These are phyloP conservation scores for Suillus decipiens DNA, from an alignment of 768 basidiomycete genomes.

Conservation along the genomic window DNA sequence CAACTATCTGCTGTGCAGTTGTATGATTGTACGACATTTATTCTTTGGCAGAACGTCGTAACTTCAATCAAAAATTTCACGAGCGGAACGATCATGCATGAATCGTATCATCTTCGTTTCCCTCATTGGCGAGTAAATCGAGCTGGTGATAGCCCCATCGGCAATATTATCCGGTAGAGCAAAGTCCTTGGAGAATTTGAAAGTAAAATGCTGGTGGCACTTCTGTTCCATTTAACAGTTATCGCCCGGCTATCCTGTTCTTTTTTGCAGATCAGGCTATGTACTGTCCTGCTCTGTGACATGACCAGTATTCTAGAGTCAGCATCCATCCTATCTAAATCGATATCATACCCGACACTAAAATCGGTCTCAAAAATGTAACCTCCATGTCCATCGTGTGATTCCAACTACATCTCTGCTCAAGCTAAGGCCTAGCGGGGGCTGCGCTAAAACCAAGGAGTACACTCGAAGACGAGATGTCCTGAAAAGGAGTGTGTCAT, in stretches of 20 bases:
- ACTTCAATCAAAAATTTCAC: not conserved
- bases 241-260: not conserved
- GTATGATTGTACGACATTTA: not conserved
- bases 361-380: not conserved
- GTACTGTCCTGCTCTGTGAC: not conserved
- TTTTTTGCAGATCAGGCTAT: not conserved
- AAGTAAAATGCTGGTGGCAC: not conserved
- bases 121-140: not conserved
- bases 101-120: not conserved
- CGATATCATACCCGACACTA: not conserved
- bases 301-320: not conserved
- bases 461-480: slow-evolving; percentile 78
- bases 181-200: not conserved
- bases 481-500: slow-evolving; percentile 78
- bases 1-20: not conserved
- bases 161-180: not conserved
- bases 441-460: slow-evolving; percentile 69
- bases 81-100: not conserved
- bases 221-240: not conserved
- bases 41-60: not conserved
- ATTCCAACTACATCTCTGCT: slow-evolving; percentile 51
- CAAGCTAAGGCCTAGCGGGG: slow-evolving; percentile 72
- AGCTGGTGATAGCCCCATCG: not conserved
- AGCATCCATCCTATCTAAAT: not conserved
- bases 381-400: slow-evolving; percentile 61